Percentiles rank a stretch among this genome's conserved stretches.
These are phyloP conservation scores for Heracleum sosnowskyi DNA, from an alignment of 129 eudicot genomes.

Conservation along the genomic window DNA sequence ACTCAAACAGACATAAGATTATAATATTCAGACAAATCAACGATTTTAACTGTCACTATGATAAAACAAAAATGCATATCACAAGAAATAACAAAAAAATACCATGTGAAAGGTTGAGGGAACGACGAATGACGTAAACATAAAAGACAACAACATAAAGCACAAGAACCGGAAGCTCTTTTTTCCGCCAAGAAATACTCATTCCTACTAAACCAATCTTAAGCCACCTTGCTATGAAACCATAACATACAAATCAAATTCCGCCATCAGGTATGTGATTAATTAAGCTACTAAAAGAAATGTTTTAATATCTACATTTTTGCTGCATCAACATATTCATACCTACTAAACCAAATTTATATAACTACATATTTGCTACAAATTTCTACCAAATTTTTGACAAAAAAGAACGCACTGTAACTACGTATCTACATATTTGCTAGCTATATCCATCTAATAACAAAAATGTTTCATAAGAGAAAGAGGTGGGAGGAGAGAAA, in stretches of 20 bases:
- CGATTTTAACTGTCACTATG: not conserved
- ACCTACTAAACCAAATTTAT: no score
- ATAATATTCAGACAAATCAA: not conserved
- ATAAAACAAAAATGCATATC: not conserved
- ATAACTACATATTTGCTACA: no score
- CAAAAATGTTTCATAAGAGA: no score
- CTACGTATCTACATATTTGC: not conserved
- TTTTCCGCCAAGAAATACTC: constrained; percentile 46
- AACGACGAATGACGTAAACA: constrained; percentile 47
- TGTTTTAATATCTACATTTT: no score
- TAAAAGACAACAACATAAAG: constrained; percentile 66
- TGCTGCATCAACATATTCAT: no score
- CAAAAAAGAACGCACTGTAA: not conserved
- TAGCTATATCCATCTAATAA: not conserved
- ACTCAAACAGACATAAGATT: not conserved
- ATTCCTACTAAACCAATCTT: constrained; percentile 17
- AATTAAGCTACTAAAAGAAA: no score
- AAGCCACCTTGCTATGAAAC: not conserved
- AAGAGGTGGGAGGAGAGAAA: no score
- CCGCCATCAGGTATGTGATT: no score
- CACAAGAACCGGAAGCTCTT: constrained; percentile 58
- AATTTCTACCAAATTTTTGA: no score
- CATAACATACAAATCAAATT: not conserved
- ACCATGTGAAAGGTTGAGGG: constrained; percentile 84
- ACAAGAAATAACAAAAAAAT: constrained; percentile 2